Percentiles rank a stretch among this genome's conserved stretches.
phyloP scores from a whole-genome alignment of 495 filamentous ascomycete species.

The Corynascus novoguineensis region DNA sequence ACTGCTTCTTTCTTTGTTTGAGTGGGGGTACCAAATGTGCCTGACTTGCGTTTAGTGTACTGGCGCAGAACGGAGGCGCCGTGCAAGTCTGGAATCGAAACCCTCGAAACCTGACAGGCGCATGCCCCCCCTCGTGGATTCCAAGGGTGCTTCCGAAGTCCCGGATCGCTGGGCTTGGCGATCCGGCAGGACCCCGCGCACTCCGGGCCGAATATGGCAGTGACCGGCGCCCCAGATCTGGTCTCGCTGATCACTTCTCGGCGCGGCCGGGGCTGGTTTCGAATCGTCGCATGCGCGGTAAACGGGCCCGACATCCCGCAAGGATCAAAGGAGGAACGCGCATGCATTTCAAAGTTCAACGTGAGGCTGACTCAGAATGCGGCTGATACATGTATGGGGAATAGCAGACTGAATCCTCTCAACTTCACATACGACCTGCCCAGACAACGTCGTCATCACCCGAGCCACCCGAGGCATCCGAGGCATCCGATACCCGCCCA shows the following conservation, averaged over 20 bases:
- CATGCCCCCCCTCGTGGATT: too few species aligned
- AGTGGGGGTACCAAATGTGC: too few species aligned
- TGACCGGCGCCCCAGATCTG: constrained; percentile 4
- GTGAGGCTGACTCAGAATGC: neutral
- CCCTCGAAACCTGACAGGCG: neutral
- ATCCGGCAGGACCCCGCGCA: neutral
- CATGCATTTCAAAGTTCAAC: neutral
- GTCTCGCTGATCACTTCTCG: constrained; percentile 3
- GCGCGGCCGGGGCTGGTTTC: neutral
- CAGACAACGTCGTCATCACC: neutral
- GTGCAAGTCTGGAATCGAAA: too few species aligned
- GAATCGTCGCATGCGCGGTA: neutral
- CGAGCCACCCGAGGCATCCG: neutral
- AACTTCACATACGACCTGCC: neutral
- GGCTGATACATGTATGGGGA: neutral
- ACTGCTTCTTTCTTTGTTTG: too few species aligned
- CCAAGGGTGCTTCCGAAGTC: too few species aligned
- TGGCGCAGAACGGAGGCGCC: too few species aligned
- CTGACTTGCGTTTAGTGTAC: too few species aligned
- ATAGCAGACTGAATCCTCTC: neutral
- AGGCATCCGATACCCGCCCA: neutral
- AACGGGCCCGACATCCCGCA: neutral
- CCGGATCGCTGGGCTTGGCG: neutral
- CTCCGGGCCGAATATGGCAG: constrained; percentile 7
- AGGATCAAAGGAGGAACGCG: neutral